Percentiles rank a stretch among this genome's conserved stretches.
Conservation (phyloP, 176 grass and related monocot genomes). For the Triticum urartu region DNA sequence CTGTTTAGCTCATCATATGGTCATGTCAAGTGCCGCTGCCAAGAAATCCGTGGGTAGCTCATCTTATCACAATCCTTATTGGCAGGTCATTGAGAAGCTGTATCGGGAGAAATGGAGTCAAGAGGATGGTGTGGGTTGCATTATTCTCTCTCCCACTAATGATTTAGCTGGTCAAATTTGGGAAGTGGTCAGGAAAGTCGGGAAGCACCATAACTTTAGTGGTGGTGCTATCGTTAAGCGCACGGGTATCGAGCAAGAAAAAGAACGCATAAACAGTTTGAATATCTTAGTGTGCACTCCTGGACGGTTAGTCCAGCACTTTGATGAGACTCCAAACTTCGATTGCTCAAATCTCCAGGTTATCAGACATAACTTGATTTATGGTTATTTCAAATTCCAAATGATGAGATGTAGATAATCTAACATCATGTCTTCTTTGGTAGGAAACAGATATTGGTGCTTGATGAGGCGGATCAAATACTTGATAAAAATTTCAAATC, state of each 20-base stretch:
- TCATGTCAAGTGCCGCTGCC: background rate
- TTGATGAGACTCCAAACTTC: constrained; percentile 75
- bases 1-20: constrained; percentile 2
- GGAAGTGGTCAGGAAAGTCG: constrained; percentile 53
- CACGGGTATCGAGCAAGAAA: constrained; percentile 77
- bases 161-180: constrained; percentile 91
- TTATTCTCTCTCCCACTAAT: constrained; percentile 79
- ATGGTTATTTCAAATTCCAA: background rate
- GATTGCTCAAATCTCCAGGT: constrained; percentile 94
- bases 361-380: constrained; percentile 32
- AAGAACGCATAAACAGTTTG: constrained; percentile 60
- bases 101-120: constrained; percentile 67
- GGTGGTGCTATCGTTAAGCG: constrained; percentile 68
- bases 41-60: background rate
- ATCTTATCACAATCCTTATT: background rate
- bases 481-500: constrained; percentile 68
- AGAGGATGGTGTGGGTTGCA: constrained; percentile 75
- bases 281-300: constrained; percentile 93
- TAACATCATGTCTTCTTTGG: constrained; percentile 20
- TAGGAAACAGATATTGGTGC: constrained; percentile 77
- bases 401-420: constrained; percentile 13
- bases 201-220: constrained; percentile 59
- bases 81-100: constrained; percentile 81
- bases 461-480: constrained; percentile 97
- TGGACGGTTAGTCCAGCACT: constrained; percentile 90